Evolutionary conservation across 2,329 filamentous ascomycete species (phyloP).

Genomic region (Fusarium lyarnte): DNA sequence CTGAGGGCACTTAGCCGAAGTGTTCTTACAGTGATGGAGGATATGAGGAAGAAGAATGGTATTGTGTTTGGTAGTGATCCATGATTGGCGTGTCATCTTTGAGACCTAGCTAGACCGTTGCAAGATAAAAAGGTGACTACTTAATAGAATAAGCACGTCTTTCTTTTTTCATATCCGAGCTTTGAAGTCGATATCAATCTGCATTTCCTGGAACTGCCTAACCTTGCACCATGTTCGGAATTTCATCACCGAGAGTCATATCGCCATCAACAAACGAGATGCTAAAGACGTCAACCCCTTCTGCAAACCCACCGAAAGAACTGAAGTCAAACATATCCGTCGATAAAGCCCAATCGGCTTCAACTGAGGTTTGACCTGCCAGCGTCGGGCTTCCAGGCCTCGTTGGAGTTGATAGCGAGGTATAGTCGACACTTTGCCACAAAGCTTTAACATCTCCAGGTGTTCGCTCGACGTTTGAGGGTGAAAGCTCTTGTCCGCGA

Average conservation of each 20-base stretch:
- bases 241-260: not conserved
- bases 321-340: conserved; percentile 16
- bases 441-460: conserved; percentile 13
- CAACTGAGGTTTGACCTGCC: not conserved
- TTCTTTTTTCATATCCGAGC: not conserved
- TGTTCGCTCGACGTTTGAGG: not conserved
- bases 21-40: conserved; percentile 23
- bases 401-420: conserved; percentile 8
- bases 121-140: not conserved
- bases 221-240: not conserved
- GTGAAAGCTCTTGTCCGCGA: conserved; percentile 3
- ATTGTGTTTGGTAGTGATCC: conserved; percentile 25
- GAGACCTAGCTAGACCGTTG: not conserved
- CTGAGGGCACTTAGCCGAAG: conserved; percentile 14
- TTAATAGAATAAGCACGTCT: conserved; percentile 53
- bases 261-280: conserved; percentile 19
- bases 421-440: conserved; percentile 20
- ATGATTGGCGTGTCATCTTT: not conserved
- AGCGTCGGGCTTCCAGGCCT: conserved; percentile 1
- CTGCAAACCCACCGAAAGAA: conserved; percentile 8
- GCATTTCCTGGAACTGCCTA: not conserved
- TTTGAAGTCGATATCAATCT: not conserved
- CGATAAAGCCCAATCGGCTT: not conserved
- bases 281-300: conserved; percentile 13
- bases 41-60: conserved; percentile 18